These are phyloP conservation scores for Gonium pectorale DNA, from an alignment of 139 green algal species.

Conservation along the genomic window DNA sequence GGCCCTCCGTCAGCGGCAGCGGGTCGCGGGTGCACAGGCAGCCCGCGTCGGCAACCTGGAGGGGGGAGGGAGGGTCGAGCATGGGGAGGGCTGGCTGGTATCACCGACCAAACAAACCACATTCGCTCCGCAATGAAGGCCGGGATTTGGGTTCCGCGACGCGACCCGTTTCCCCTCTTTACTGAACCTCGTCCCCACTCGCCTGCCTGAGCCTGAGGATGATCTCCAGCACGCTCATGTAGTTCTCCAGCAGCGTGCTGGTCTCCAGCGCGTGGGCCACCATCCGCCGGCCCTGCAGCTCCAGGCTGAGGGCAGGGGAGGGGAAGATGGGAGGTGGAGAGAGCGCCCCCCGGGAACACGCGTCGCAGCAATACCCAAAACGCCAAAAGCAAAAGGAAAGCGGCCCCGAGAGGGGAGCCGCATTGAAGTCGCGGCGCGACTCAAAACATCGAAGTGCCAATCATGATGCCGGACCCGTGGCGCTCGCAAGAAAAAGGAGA, in stretches of 20 bases:
- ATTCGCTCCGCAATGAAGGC: too few relatives aligned
- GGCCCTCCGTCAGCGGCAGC: not conserved
- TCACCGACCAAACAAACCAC: too few relatives aligned
- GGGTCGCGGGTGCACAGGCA: slow-evolving; percentile 15
- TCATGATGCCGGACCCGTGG: too few relatives aligned
- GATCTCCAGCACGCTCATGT: slow-evolving; percentile 72
- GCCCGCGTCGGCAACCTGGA: slow-evolving; percentile 54
- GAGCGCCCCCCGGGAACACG: too few relatives aligned
- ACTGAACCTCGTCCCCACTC: not conserved
- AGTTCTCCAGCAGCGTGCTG: slow-evolving; percentile 68
- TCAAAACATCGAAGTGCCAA: too few relatives aligned
- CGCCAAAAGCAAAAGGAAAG: not conserved
- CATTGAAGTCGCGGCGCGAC: too few relatives aligned
- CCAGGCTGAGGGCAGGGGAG: slow-evolving; percentile 21
- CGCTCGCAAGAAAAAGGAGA: too few relatives aligned
- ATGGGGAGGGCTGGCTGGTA: too few relatives aligned
- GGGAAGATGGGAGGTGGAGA: not conserved
- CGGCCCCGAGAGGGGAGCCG: not conserved
- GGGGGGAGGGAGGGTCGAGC: not conserved
- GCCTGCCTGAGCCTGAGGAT: slow-evolving; percentile 73
- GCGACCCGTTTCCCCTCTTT: not conserved
- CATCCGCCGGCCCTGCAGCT: slow-evolving; percentile 52
- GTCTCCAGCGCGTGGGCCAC: slow-evolving; percentile 46
- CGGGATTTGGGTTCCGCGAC: too few relatives aligned
- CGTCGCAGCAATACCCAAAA: too few relatives aligned